phyloP scores from a whole-genome alignment of 768 basidiomycete genomes.

The Russula abietina region DNA sequence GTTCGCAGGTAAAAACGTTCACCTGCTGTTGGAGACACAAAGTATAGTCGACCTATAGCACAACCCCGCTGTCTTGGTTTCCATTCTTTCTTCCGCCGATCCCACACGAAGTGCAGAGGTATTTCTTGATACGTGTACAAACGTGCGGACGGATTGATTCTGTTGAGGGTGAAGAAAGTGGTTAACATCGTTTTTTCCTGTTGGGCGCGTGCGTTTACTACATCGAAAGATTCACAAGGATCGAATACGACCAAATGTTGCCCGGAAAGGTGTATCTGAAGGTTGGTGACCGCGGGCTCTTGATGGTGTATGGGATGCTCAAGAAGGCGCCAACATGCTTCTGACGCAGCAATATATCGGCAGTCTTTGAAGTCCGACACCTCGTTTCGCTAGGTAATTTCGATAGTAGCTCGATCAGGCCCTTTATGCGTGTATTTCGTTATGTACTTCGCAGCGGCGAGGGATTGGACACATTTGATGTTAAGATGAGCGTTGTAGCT shows the following conservation, averaged over 20 bases:
- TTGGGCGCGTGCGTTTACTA: rapidly evolving
- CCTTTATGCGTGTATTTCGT: neutral
- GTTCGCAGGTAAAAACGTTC: neutral
- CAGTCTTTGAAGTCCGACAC: neutral
- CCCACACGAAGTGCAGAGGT: neutral
- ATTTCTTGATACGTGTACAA: neutral
- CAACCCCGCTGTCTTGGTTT: rapidly evolving
- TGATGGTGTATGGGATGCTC: neutral
- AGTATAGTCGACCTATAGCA: neutral
- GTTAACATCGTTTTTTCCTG: neutral
- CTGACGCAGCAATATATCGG: neutral
- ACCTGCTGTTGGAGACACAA: neutral
- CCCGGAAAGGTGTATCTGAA: neutral
- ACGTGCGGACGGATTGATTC: neutral
- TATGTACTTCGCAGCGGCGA: neutral
- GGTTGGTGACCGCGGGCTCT: rapidly evolving
- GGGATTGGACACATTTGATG: neutral
- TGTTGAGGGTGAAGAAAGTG: neutral
- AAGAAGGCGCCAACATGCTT: neutral
- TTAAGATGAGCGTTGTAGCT: neutral
- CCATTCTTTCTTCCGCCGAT: neutral
- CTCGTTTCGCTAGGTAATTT: neutral
- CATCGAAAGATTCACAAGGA: rapidly evolving
- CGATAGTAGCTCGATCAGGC: neutral
- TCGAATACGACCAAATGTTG: neutral